phyloP scores from a whole-genome alignment of 495 filamentous ascomycete species.

The Penicillium taxi region DNA sequence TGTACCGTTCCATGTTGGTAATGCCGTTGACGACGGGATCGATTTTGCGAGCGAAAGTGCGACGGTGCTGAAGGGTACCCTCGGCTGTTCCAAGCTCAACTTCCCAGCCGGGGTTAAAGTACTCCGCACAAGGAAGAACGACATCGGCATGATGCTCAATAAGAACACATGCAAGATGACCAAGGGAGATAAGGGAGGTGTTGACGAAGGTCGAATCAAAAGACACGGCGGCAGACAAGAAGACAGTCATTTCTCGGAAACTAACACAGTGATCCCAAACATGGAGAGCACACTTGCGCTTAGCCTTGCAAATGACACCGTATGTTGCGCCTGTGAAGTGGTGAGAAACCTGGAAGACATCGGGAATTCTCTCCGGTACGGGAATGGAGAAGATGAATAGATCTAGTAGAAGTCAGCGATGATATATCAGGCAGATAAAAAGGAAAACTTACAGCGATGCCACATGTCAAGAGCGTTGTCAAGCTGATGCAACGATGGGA shows the following conservation, averaged over 20 bases:
- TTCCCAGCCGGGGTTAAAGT: constrained; percentile 4
- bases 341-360: constrained; percentile 4
- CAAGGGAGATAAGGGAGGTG: constrained; percentile 1
- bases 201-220: constrained; percentile 4
- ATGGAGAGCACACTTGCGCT: constrained; percentile 5
- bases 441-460: constrained; percentile 1
- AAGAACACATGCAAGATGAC: constrained; percentile 2
- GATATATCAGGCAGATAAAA: background rate
- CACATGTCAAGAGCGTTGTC: constrained; percentile 4
- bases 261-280: constrained; percentile 5
- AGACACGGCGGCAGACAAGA: constrained; percentile 1
- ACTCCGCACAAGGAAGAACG: constrained; percentile 2
- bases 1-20: constrained; percentile 4
- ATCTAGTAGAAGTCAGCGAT: constrained; percentile 1
- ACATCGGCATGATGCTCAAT: constrained; percentile 3
- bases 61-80: constrained; percentile 3
- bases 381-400: constrained; percentile 5
- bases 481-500: constrained; percentile 1
- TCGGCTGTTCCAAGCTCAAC: constrained; percentile 1
- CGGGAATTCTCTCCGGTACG: constrained; percentile 2
- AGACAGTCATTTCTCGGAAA: constrained; percentile 5
- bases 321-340: constrained; percentile 3
- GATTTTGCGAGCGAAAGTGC: constrained; percentile 5
- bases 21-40: constrained; percentile 4
- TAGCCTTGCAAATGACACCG: constrained; percentile 4